phyloP scores from a whole-genome alignment of 805 yeast species.

The Pichia deserticola region DNA sequence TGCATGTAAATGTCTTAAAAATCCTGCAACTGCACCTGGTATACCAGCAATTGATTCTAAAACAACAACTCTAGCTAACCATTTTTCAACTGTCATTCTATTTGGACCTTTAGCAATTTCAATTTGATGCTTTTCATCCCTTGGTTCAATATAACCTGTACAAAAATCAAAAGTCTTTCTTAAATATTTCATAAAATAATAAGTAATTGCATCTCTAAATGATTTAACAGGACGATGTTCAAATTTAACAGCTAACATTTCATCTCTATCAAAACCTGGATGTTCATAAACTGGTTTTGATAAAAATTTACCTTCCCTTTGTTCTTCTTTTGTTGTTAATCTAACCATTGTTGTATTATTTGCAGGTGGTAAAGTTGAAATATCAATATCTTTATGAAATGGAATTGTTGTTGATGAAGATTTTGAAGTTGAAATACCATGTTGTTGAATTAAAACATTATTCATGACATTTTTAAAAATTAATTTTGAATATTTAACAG shows the following conservation, averaged over 20 bases:
- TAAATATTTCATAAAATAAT: conserved; percentile 35
- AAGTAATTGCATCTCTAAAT: conserved; percentile 47
- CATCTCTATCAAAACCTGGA: conserved; percentile 31
- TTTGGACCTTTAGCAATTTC: conserved; percentile 26
- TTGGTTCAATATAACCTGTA: conserved; percentile 60
- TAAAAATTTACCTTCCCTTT: conserved; percentile 13
- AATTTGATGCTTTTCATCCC: conserved; percentile 26
- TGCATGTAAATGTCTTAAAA: conserved; percentile 60
- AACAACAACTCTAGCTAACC: conserved; percentile 57
- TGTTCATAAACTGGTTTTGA: conserved; percentile 36
- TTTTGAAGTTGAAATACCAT: not conserved
- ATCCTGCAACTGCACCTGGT: conserved; percentile 75
- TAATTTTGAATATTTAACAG: not conserved
- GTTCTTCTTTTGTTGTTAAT: conserved; percentile 8
- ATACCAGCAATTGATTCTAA: conserved; percentile 71
- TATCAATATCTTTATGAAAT: not conserved
- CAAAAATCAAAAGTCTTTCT: conserved; percentile 50
- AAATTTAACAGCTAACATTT: conserved; percentile 35
- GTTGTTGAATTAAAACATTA: not conserved
- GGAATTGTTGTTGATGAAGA: not conserved
- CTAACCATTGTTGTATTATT: conserved; percentile 12
- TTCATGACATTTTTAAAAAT: not conserved
- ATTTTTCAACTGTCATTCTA: conserved; percentile 53
- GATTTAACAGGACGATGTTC: conserved; percentile 47
- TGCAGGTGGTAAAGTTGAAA: conserved; percentile 8